Evolutionary conservation across 2,329 filamentous ascomycete genomes (phyloP).

Genomic region (Boeremia lycopersici): DNA sequence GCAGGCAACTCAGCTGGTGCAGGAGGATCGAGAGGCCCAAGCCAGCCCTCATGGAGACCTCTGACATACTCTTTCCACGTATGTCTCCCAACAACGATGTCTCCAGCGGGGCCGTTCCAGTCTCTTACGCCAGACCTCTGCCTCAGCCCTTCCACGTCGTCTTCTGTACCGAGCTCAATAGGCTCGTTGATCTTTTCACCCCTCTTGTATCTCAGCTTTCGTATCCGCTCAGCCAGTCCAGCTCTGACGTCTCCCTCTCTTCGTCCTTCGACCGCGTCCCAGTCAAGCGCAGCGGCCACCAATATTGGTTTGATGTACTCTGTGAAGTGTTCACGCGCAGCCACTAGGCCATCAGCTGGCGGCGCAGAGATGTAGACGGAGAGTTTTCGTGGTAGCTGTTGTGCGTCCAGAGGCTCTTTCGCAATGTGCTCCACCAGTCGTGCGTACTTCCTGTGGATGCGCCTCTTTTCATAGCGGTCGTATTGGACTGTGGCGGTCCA

Average conservation of each 20-base stretch:
- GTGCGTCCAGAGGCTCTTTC: slow-evolving; percentile 73
- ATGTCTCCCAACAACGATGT: slow-evolving; percentile 87
- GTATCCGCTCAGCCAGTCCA: slow-evolving; percentile 83
- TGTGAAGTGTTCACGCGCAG: slow-evolving; percentile 92
- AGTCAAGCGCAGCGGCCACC: slow-evolving; percentile 87
- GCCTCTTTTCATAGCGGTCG: slow-evolving; percentile 88
- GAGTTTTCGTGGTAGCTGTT: slow-evolving; percentile 78
- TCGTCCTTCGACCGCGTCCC: slow-evolving; percentile 92
- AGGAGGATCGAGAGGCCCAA: slow-evolving; percentile 78
- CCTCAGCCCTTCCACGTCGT: slow-evolving; percentile 68
- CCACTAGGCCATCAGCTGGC: slow-evolving; percentile 81
- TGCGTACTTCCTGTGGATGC: slow-evolving; percentile 84
- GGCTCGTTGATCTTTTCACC: slow-evolving; percentile 56
- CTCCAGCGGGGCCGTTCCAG: slow-evolving; percentile 76
- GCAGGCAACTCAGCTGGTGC: slow-evolving; percentile 27
- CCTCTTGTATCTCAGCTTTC: slow-evolving; percentile 66
- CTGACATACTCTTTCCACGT: slow-evolving; percentile 98
- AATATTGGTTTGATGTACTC: slow-evolving; percentile 95
- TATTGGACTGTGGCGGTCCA: slow-evolving; percentile 85
- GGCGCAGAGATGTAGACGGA: slow-evolving; percentile 86
- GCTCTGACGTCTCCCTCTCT: slow-evolving; percentile 92
- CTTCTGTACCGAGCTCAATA: slow-evolving; percentile 58
- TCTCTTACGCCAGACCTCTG: slow-evolving; percentile 70
- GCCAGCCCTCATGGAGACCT: slow-evolving; percentile 93
- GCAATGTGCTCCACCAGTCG: slow-evolving; percentile 84